phyloP scores from a whole-genome alignment of 129 eudicot species.

The Escallonia rubra region DNA sequence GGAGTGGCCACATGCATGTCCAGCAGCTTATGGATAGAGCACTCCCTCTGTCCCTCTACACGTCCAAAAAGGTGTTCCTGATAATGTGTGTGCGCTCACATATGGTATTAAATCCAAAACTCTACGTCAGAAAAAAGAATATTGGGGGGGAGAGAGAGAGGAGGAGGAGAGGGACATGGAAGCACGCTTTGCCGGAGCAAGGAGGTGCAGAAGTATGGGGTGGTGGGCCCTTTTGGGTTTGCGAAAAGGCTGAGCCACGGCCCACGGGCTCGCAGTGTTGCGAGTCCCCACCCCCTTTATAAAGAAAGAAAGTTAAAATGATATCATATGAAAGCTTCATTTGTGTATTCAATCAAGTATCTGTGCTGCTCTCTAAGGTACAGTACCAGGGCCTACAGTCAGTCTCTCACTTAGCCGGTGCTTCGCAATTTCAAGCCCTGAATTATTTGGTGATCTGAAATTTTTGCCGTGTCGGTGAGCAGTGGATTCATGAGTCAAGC shows the following conservation, averaged over 20 bases:
- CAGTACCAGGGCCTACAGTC: no score
- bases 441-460: no score
- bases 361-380: no score
- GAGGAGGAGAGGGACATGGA: conserved; percentile 19
- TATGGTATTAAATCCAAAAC: background rate
- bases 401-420: no score
- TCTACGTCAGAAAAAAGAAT: background rate
- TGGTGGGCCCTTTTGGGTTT: conserved; percentile 25
- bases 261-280: conserved; percentile 4
- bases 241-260: conserved; percentile 42
- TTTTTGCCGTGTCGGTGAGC: no score
- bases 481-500: no score
- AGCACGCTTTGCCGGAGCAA: conserved; percentile 71
- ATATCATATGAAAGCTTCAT: no score
- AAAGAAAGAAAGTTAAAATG: no score
- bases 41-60: background rate
- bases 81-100: background rate
- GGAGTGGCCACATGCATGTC: conserved; percentile 13
- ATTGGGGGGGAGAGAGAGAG: background rate
- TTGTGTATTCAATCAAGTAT: no score
- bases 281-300: no score
- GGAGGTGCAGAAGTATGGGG: conserved; percentile 27
- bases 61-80: background rate
- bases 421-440: no score
- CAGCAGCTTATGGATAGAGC: background rate